These are phyloP conservation scores for Lactarius hengduanensis DNA, from an alignment of 768 basidiomycete genomes.

Conservation along the genomic window DNA sequence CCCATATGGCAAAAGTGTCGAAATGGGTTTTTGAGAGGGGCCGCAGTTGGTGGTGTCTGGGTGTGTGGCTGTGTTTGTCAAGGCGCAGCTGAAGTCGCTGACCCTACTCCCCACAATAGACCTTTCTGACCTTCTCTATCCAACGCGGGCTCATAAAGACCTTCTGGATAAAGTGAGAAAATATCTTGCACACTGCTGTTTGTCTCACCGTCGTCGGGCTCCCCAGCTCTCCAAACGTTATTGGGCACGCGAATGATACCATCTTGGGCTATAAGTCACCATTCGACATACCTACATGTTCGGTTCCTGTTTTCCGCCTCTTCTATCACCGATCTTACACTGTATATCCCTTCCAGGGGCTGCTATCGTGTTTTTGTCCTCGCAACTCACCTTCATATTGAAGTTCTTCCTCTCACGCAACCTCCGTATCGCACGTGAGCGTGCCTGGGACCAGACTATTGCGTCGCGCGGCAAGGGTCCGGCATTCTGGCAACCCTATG, in stretches of 20 bases:
- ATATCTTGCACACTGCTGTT: neutral
- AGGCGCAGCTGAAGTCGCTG: neutral
- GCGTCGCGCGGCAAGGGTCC: slow-evolving; percentile 76
- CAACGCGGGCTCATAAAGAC: slow-evolving; percentile 65
- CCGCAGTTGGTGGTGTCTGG: slow-evolving; percentile 67
- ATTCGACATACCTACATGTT: slow-evolving; percentile 70
- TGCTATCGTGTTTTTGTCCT: slow-evolving; percentile 66
- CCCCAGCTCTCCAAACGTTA: slow-evolving; percentile 58
- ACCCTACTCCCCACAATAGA: slow-evolving; percentile 40
- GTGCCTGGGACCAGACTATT: slow-evolving; percentile 82
- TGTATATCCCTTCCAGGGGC: slow-evolving; percentile 52
- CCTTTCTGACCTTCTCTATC: slow-evolving; percentile 64
- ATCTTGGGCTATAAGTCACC: slow-evolving; percentile 66
- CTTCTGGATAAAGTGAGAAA: slow-evolving; percentile 59
- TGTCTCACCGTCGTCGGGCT: neutral
- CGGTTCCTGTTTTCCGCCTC: slow-evolving; percentile 27
- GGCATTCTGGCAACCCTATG: slow-evolving; percentile 82
- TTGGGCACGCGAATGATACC: slow-evolving; percentile 59
- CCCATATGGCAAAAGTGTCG: slow-evolving; percentile 86
- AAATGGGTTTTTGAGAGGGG: slow-evolving; percentile 71
- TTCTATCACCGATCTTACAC: slow-evolving; percentile 9
- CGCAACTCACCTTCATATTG: slow-evolving; percentile 73
- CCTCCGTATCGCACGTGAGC: slow-evolving; percentile 72
- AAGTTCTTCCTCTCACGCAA: slow-evolving; percentile 83
- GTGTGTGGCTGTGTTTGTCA: slow-evolving; percentile 40